A percentile compares a stretch with the other conserved stretches of the same genome.
These are phyloP conservation scores for Termitomyces sp. DNA, from an alignment of 768 basidiomycete genomes.

Conservation along the genomic window DNA sequence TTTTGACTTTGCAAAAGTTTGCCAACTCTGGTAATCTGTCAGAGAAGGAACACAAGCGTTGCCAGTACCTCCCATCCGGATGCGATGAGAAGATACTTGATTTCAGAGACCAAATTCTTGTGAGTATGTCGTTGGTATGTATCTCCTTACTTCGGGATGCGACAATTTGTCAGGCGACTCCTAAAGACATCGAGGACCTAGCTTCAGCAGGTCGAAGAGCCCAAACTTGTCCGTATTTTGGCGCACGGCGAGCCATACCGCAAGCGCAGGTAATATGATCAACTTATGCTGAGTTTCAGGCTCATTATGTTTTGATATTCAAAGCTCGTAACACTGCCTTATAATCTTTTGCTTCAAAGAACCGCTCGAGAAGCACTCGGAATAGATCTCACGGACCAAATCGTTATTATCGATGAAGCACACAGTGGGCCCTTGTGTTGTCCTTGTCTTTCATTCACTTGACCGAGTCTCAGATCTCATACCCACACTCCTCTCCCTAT, in stretches of 20 bases:
- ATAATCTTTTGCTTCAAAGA: constrained; percentile 84
- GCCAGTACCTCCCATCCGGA: constrained; percentile 66
- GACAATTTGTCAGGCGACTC: constrained; percentile 52
- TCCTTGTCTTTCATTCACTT: not conserved
- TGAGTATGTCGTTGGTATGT: constrained; percentile 23
- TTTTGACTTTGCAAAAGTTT: not conserved
- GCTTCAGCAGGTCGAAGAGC: constrained; percentile 62
- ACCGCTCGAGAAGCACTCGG: constrained; percentile 82
- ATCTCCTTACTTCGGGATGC: not conserved
- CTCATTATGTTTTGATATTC: not conserved
- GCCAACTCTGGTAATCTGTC: not conserved
- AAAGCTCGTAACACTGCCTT: constrained; percentile 88
- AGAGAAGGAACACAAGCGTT: constrained; percentile 67
- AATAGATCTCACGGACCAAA: constrained; percentile 77
- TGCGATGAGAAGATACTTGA: constrained; percentile 73
- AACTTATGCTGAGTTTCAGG: not conserved
- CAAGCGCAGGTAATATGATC: constrained; percentile 69
- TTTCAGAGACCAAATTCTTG: constrained; percentile 84
- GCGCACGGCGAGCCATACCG: constrained; percentile 78
- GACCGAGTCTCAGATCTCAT: constrained; percentile 59
- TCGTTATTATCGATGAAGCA: constrained; percentile 93
- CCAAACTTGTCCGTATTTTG: constrained; percentile 89
- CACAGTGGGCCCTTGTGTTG: constrained; percentile 60
- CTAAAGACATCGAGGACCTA: constrained; percentile 94
- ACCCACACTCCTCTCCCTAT: constrained; percentile 82